These are phyloP conservation scores for Candida vartiovaarae DNA, from an alignment of 805 yeast genomes.

Conservation along the genomic window DNA sequence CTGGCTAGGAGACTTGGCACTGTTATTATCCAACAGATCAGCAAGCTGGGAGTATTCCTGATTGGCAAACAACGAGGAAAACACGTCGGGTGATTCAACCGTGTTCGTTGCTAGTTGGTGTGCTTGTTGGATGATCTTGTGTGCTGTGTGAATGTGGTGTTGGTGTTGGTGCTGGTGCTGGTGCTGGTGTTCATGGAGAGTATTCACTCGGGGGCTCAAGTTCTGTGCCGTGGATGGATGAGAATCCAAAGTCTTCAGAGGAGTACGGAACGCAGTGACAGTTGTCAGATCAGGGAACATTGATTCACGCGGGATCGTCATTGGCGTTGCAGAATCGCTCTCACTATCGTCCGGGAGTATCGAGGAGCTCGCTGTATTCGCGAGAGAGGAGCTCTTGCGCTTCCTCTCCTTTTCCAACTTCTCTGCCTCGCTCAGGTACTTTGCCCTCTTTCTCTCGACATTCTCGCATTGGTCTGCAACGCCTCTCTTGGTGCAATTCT, in stretches of 20 bases:
- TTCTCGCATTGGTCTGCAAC: constrained; percentile 50
- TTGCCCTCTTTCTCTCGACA: constrained; percentile 46
- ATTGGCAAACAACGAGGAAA: constrained; percentile 30
- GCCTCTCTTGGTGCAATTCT: constrained; percentile 59
- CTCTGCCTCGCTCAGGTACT: constrained; percentile 16
- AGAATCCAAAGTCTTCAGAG: too few relatives aligned
- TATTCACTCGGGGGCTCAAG: too few relatives aligned
- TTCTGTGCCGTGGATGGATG: too few relatives aligned
- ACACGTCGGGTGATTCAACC: constrained; percentile 22
- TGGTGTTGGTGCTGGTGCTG: neutral
- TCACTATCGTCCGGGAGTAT: too few relatives aligned
- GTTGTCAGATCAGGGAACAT: neutral
- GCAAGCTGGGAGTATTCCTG: constrained; percentile 36
- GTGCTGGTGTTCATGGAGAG: too few relatives aligned
- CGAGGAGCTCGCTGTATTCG: too few relatives aligned
- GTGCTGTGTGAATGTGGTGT: constrained; percentile 1
- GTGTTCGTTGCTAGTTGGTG: constrained; percentile 1
- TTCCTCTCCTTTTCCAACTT: neutral
- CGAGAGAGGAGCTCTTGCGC: neutral
- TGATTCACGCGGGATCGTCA: too few relatives aligned
- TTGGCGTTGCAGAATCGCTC: too few relatives aligned
- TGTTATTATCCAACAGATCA: constrained; percentile 27
- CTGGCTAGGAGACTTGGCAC: constrained; percentile 18
- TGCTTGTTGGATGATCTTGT: neutral
- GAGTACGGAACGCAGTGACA: too few relatives aligned